These are phyloP conservation scores for Peronospora belbahrii DNA, from an alignment of 352 stramenopile genomes.

Conservation along the genomic window DNA sequence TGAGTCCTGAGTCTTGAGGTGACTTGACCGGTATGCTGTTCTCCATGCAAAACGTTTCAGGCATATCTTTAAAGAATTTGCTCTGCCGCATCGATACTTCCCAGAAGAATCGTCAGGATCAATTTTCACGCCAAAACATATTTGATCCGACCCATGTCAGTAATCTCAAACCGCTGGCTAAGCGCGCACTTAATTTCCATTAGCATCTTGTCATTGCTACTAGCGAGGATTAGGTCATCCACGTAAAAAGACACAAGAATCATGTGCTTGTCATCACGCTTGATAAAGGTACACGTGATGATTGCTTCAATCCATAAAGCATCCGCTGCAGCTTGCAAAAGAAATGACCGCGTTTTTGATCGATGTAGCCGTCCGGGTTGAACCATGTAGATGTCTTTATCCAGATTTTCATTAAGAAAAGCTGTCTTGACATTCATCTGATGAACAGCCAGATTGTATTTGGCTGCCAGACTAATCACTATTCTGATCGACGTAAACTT, in stretches of 20 bases:
- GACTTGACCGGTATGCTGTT: background rate
- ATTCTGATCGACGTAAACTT: no score
- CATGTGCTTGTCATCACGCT: conserved; percentile 4
- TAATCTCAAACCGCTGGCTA: background rate
- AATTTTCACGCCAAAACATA: background rate
- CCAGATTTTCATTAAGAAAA: no score
- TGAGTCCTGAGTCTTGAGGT: background rate
- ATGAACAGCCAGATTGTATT: no score
- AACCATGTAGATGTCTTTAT: no score
- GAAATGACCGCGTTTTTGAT: no score
- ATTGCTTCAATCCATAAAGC: no score
- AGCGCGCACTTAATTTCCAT: background rate
- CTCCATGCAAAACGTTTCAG: background rate
- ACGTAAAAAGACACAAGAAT: conserved; percentile 8
- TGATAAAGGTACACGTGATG: background rate
- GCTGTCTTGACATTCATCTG: no score
- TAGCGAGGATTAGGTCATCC: background rate
- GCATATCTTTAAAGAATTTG: background rate
- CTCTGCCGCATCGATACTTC: background rate
- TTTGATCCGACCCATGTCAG: background rate
- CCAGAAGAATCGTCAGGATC: background rate
- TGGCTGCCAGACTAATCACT: no score
- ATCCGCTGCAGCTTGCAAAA: background rate
- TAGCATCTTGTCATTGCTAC: background rate
- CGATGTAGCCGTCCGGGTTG: no score